phyloP scores from a whole-genome alignment of 768 basidiomycete species.

The Xerocomellus dryophilus region DNA sequence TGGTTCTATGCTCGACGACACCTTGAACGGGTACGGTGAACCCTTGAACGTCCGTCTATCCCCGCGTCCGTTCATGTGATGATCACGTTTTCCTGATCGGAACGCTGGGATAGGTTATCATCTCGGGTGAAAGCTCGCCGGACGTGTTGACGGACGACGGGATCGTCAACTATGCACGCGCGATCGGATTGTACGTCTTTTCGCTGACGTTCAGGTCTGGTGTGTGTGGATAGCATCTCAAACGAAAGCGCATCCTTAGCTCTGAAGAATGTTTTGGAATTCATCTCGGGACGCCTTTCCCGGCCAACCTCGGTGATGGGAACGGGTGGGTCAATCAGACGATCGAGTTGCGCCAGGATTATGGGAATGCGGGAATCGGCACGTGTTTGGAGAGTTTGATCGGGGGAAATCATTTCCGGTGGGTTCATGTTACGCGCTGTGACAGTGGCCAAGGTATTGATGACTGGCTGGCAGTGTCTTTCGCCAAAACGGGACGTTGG shows the following conservation, averaged over 20 bases:
- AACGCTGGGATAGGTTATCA: constrained; percentile 47
- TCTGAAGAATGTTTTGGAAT: constrained; percentile 39
- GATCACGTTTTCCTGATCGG: neutral
- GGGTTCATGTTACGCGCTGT: neutral
- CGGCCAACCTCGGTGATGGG: constrained; percentile 49
- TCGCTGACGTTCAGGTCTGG: neutral
- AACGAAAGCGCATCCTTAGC: constrained; percentile 18
- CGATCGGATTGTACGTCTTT: constrained; percentile 57
- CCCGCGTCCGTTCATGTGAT: neutral
- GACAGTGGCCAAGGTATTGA: neutral
- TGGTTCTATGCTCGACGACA: constrained; percentile 43
- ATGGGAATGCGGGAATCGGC: constrained; percentile 34
- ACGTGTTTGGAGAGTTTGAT: constrained; percentile 45
- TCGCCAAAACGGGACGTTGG: constrained; percentile 55
- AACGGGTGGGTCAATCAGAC: constrained; percentile 44
- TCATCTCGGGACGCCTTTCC: constrained; percentile 37
- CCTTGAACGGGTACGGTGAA: constrained; percentile 39
- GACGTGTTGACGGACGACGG: constrained; percentile 54
- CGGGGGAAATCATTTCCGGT: constrained; percentile 52
- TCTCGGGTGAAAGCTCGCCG: constrained; percentile 61
- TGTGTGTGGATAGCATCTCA: neutral
- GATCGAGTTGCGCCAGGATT: constrained; percentile 45
- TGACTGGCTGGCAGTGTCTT: constrained; percentile 35
- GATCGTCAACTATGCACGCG: constrained; percentile 54
- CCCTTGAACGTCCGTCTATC: constrained; percentile 40